These are phyloP conservation scores for Lactifluus subvellereus DNA, from an alignment of 768 basidiomycete species.

Conservation along the genomic window DNA sequence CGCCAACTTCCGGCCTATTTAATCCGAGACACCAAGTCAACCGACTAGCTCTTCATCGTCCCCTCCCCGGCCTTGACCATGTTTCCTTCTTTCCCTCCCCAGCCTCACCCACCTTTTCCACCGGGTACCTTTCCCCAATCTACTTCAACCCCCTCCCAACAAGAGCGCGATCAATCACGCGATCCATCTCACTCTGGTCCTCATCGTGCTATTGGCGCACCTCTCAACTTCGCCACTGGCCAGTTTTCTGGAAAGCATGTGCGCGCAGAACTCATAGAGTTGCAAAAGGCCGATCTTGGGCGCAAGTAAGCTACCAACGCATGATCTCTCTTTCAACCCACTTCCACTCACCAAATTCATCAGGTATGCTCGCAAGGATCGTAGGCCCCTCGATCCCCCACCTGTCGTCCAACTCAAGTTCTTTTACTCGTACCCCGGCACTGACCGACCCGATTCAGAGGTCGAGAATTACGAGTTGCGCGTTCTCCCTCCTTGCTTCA, in stretches of 20 bases:
- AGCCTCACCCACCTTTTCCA: slow-evolving; percentile 1
- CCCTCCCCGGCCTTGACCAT: slow-evolving; percentile 12
- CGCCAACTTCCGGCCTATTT: slow-evolving; percentile 22
- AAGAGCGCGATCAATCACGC: slow-evolving; percentile 12
- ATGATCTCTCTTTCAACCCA: not conserved
- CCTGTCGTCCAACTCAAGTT: slow-evolving; percentile 28
- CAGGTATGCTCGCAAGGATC: slow-evolving; percentile 28
- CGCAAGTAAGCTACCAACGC: slow-evolving; percentile 27
- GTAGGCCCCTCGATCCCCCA: slow-evolving; percentile 28
- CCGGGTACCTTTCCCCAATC: slow-evolving; percentile 6
- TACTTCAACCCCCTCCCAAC: slow-evolving; percentile 1
- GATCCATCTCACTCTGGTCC: slow-evolving; percentile 7
- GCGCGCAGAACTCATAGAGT: slow-evolving; percentile 26
- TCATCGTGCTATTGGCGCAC: slow-evolving; percentile 25
- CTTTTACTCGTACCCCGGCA: slow-evolving; percentile 19
- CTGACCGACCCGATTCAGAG: slow-evolving; percentile 17
- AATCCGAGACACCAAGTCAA: slow-evolving; percentile 3
- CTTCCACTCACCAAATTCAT: not conserved
- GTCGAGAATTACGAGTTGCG: slow-evolving; percentile 23
- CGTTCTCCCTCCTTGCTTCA: not conserved
- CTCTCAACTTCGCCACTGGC: slow-evolving; percentile 28
- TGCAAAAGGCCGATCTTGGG: slow-evolving; percentile 33
- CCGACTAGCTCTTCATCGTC: not conserved
- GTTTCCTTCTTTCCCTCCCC: slow-evolving; percentile 9
- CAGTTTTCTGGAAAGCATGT: slow-evolving; percentile 31